Conservation (phyloP, 192 early-diverging fungal species). For the Backusella psychrophila region DNA sequence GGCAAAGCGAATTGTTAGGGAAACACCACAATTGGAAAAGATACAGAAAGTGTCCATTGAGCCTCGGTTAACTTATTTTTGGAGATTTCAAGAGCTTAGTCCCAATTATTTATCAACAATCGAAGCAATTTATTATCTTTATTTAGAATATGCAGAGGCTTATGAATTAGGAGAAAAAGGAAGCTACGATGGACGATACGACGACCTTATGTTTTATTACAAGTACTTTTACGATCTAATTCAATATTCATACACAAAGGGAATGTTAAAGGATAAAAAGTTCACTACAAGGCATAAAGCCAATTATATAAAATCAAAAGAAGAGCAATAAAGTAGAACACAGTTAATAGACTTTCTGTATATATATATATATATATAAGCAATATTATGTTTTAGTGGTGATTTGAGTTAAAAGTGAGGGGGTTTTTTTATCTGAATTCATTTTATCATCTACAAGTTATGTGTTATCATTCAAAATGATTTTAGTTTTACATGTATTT, state of each 20-base stretch:
- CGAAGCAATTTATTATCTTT: slow-evolving; percentile 94
- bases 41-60: slow-evolving; percentile 64
- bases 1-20: slow-evolving; percentile 60
- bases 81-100: slow-evolving; percentile 82
- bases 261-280: neutral
- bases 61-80: slow-evolving; percentile 81
- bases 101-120: slow-evolving; percentile 85
- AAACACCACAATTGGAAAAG: slow-evolving; percentile 40
- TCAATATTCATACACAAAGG: slow-evolving; percentile 71
- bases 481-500: neutral
- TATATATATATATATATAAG: neutral
- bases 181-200: slow-evolving; percentile 76
- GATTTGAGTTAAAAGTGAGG: neutral
- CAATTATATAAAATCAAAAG: slow-evolving; percentile 47
- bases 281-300: slow-evolving; percentile 5
- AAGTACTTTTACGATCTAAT: slow-evolving; percentile 87
- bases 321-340: neutral
- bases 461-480: neutral
- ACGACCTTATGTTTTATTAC: slow-evolving; percentile 90
- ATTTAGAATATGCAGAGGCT: slow-evolving; percentile 70
- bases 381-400: too few relatives aligned
- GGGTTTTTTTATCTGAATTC: neutral
- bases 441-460: neutral
- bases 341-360: neutral
- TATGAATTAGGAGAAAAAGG: slow-evolving; percentile 33